Evolutionary conservation across 2,329 filamentous ascomycete genomes (phyloP), one percentile per base, ranked within the genome.

Genomic region (Colletotrichum sp.): DNA sequence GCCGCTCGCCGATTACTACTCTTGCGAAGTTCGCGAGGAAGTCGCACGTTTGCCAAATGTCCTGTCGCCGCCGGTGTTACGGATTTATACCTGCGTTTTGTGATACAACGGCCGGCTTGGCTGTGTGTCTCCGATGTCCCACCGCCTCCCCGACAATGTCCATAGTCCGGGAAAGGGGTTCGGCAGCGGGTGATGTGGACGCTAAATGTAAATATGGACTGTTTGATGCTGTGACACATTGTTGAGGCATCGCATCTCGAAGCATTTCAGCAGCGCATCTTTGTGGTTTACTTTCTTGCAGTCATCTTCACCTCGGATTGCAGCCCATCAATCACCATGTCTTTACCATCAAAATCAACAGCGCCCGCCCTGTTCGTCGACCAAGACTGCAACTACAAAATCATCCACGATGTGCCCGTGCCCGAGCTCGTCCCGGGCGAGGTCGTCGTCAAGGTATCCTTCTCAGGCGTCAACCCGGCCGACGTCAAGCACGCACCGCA

Each of bases 381-480:
- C 48, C 18, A 74, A 14, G 70, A 68, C 48, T 30, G 43, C 59
- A 69, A 52, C 7, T 64, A 69, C 43, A 64, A 57, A 48, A 65
- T 73, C 57, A 65, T 75, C 28, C 64, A 36, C 32, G 10, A 63
- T 18, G 26, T 75, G 12, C 70, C 73, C 2, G 32, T 69, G 7
- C 70, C 73, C 30, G 34, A 55, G 16, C 59, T 48, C 3, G 43
- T 34, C 1, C 21, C 61, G 4, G 64, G 57, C 10, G 73, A 73
- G 14, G 64, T 68, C 16, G 26, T 75, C 6, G 48, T 73, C 2
- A 73, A 69, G 12, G 64, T 69, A 4, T 26, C 32, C 13, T 73
- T 55, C 57, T 75, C 70, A 7, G 73, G 73, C 65, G 73, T 75
- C 12, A 75, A 75, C n/a, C 70, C 73, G 6, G 70, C 70, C 32